Evolutionary conservation across 768 basidiomycete genomes (phyloP), one percentile per base, ranked within the genome.

Genomic region (Paxillus rubicundulus): DNA sequence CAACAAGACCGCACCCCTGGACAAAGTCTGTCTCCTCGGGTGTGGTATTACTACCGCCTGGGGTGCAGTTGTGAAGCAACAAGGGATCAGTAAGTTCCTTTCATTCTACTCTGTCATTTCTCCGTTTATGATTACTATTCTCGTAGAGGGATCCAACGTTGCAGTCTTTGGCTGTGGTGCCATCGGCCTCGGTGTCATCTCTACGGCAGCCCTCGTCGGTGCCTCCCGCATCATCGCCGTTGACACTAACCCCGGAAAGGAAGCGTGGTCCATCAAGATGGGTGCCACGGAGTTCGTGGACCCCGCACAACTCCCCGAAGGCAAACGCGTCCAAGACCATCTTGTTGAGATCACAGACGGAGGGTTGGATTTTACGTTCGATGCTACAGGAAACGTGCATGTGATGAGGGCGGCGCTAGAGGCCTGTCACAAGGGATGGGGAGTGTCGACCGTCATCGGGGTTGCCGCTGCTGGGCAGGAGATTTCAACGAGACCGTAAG

Each of bases 361-460:
- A 16, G 97, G 97, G 21, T 77, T 97, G 34, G 97, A 99, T 72
- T 98, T 85, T 69, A 98, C 97, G 12, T 99, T 95, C 64, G 97
- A 99, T 64, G 89, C 87, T 61, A 99, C 97, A 9, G 97, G 97
- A 18, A 98, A 97, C 67, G 89, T 93, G 9, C 75, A 92, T 27
- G 93, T 96, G 57, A 98, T 97, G 95, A 84, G 95, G 55, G 77
- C 86, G 45, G 97, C 97, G 21, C 82, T 99, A 43, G 97, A 99
- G 74, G 90, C 94, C n/a, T 98, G 94, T 71, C 97, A 99, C 73
- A 98, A 98, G 69, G 97, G 97, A 13, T 99, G 97, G 97, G 97
- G 97, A 61, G 87, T 98, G 39, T 92, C 86, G 52, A 98, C 92
- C 50, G 68, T 99, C 59, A 98, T 99, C 54, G 96, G 96, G 54